phyloP scores from a whole-genome alignment of 2,329 filamentous ascomycete species.

The Achaetomium macrosporum region DNA sequence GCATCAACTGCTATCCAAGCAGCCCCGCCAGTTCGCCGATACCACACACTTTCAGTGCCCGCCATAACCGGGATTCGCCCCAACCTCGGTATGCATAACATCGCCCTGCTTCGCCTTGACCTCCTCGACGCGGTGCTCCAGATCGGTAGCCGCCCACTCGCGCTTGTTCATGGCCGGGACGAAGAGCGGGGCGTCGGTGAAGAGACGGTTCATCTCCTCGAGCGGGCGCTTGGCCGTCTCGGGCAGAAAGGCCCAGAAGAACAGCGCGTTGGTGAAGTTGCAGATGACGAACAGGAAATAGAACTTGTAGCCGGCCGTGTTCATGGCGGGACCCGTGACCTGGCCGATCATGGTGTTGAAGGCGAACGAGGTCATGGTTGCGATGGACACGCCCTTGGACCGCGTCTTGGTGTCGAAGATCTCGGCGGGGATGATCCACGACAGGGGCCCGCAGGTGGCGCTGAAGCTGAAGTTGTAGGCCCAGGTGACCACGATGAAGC shows the following conservation, averaged over 20 bases:
- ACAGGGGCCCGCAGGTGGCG: constrained; percentile 42
- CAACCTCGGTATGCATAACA: not conserved
- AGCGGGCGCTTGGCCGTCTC: constrained; percentile 55
- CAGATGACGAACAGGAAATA: constrained; percentile 52
- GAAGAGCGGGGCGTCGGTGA: constrained; percentile 38
- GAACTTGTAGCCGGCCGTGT: constrained; percentile 40
- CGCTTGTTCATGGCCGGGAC: constrained; percentile 8
- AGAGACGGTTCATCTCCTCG: constrained; percentile 61
- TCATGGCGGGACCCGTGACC: constrained; percentile 42
- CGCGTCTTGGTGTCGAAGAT: constrained; percentile 74
- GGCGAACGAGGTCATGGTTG: constrained; percentile 54
- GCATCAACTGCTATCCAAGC: too few species aligned
- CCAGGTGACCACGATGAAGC: constrained; percentile 73
- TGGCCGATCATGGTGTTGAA: constrained; percentile 18
- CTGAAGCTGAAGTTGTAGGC: constrained; percentile 67
- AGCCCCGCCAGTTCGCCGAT: too few species aligned
- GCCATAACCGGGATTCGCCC: not conserved
- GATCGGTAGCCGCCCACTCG: constrained; percentile 7
- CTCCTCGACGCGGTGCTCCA: constrained; percentile 12
- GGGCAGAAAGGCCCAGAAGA: constrained; percentile 57
- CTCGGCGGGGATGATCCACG: constrained; percentile 61
- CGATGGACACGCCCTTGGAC: constrained; percentile 67
- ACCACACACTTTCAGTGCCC: not conserved
- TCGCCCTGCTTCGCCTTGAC: constrained; percentile 11
- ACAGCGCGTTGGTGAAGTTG: constrained; percentile 43